Evolutionary conservation across 1,284 basidiomycete genomes (phyloP), one percentile per base, ranked within the genome.

Genomic region (Pseudozyma flocculosa): DNA sequence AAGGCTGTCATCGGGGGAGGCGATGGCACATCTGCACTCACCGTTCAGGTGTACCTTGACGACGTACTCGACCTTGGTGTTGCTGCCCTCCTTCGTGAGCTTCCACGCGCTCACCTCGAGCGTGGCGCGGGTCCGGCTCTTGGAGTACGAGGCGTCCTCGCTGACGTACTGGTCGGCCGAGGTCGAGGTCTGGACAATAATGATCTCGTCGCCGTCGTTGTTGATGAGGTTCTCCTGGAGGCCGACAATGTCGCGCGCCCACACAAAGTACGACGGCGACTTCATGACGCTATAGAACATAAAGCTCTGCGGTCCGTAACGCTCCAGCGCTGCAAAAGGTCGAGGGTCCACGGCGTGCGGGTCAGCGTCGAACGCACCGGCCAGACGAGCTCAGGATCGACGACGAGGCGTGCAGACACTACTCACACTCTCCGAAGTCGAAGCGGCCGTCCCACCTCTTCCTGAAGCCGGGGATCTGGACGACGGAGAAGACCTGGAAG

Each of bases 391-490:
- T n/a, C n/a, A n/a, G n/a, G n/a, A n/a, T n/a, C n/a, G n/a, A n/a
- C n/a, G n/a, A n/a, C n/a, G n/a, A n/a, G n/a, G n/a, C n/a, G n/a
- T n/a, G n/a, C n/a, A n/a, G n/a, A n/a, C n/a, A n/a, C n/a, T 9
- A 46, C 45, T 46, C 26, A 48, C 34, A 32, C 24, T 23, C 15
- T 18, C 62, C 62, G 11, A 22, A 19, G 26, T 75, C 72, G 43
- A 75, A 65, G 13, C 72, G 62, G 4, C 62, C 48, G 39, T 75
- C 72, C 72, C 72, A 75, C 50, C 72, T 72, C 42, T 71, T 71
- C 26, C 72, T 60, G 48, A 74, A 64, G 18, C 68, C 68, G 13
- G 72, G 72, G 37, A 70, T 59, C 51, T 72, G 68, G 45, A 75
- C 58, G 15, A 68, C 60, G 19, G 66, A 63, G 3, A 70, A 45